Percentiles rank a stretch among this genome's conserved stretches.
These are phyloP conservation scores for Phaeoacremonium minimum DNA, from an alignment of 2,329 filamentous ascomycete species.

Conservation along the genomic window DNA sequence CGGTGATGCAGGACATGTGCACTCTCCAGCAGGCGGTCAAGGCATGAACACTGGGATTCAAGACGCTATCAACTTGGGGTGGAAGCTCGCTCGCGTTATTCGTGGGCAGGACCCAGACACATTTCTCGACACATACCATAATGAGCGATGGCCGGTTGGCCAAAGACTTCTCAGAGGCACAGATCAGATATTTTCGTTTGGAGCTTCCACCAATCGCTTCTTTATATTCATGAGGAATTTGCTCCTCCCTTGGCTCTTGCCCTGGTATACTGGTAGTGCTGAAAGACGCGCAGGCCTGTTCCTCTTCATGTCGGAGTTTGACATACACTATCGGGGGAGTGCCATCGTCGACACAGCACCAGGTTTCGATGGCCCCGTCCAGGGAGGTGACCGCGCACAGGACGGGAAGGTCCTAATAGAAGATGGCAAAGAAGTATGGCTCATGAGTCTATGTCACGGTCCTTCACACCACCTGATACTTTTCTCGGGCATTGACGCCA, in stretches of 20 bases:
- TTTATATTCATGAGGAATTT: conserved; percentile 30
- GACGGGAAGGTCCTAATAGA: conserved; percentile 23
- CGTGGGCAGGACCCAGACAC: conserved; percentile 12
- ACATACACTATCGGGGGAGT: conserved; percentile 35
- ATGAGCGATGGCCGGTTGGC: conserved; percentile 42
- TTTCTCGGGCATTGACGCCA: conserved; percentile 18
- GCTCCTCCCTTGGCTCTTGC: conserved; percentile 30
- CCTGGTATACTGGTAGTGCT: conserved; percentile 21
- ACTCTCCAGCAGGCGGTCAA: conserved; percentile 50
- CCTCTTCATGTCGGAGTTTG: conserved; percentile 32
- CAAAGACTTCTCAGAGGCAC: no score
- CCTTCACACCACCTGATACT: conserved; percentile 22
- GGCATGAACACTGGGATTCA: conserved; percentile 55
- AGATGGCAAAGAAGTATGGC: conserved; percentile 10
- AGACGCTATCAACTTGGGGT: conserved; percentile 49
- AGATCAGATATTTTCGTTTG: conserved; percentile 32
- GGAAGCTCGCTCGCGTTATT: conserved; percentile 36
- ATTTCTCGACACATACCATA: conserved; percentile 42
- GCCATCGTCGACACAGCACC: conserved; percentile 25
- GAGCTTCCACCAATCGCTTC: conserved; percentile 28
- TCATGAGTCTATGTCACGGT: conserved; percentile 20
- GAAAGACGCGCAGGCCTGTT: conserved; percentile 19
- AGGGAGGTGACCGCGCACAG: conserved; percentile 41
- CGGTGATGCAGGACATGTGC: conserved; percentile 54
- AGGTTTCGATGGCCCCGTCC: conserved; percentile 26